phyloP scores from a whole-genome alignment of 2,329 filamentous ascomycete species.

The Hymenoscyphus fraxineus region DNA sequence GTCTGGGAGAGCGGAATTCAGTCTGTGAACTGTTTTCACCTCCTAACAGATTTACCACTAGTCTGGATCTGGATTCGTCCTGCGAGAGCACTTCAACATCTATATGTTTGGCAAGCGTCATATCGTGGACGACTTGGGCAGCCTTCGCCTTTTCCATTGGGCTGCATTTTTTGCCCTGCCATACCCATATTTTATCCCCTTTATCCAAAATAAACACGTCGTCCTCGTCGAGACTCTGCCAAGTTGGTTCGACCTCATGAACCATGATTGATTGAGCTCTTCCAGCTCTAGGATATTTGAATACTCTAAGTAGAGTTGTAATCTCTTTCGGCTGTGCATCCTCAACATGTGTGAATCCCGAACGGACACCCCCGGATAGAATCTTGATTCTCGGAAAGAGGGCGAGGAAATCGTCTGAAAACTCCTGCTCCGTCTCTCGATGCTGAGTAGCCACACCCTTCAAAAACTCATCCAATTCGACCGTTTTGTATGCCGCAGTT shows the following conservation, averaged over 20 bases:
- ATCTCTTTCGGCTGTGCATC: slow-evolving; percentile 41
- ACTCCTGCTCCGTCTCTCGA: slow-evolving; percentile 60
- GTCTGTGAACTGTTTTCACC: slow-evolving; percentile 42
- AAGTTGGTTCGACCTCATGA: slow-evolving; percentile 59
- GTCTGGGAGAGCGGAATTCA: slow-evolving; percentile 42
- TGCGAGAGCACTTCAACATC: slow-evolving; percentile 65
- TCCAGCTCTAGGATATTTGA: slow-evolving; percentile 48
- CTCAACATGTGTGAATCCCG: slow-evolving; percentile 63
- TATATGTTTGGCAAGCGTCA: slow-evolving; percentile 59
- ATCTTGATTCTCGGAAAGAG: slow-evolving; percentile 61
- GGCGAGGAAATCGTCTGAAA: slow-evolving; percentile 44
- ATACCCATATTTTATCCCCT: slow-evolving; percentile 63
- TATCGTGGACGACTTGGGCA: slow-evolving; percentile 62
- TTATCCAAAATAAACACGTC: slow-evolving; percentile 65
- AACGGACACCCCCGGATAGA: slow-evolving; percentile 55
- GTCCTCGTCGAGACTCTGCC: slow-evolving; percentile 58
- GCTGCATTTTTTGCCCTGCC: slow-evolving; percentile 62
- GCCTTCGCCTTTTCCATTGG: slow-evolving; percentile 69
- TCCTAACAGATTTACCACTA: slow-evolving; percentile 55
- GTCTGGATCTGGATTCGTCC: slow-evolving; percentile 50
- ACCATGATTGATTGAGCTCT: slow-evolving; percentile 53
- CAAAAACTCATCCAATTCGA: slow-evolving; percentile 66
- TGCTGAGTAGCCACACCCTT: slow-evolving; percentile 59
- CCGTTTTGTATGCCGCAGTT: slow-evolving; percentile 66
- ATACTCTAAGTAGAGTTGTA: slow-evolving; percentile 56